Evolutionary conservation across 768 basidiomycete species (phyloP), one percentile per base, ranked within the genome.

Genomic region (Podaxis rugospora): DNA sequence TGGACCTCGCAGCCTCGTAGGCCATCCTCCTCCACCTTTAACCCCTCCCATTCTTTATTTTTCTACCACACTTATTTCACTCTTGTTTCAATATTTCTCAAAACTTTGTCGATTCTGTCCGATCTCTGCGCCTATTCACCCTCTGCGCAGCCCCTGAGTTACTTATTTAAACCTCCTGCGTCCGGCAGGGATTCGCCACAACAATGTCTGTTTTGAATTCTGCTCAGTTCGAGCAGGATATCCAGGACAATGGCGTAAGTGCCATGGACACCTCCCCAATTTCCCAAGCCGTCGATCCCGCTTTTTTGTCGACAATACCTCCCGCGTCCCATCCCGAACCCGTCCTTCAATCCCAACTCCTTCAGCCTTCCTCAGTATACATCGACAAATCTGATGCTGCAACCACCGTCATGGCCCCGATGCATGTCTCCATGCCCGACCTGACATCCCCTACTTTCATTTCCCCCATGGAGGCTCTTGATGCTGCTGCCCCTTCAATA

Each of bases 401-500:
- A 25, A 63, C 68, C 59, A 58, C 53, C 37, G 64, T 71, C 44
- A 51, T 69, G 18, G 57, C 69, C 52, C 50, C 75, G 42, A 73
- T 80, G 69, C 80, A 79, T 65, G 66, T 79, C 51, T 59, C 79
- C 42, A 69, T 77, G 52, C 50, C 78, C 53, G 75, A 80, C 57
- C 68, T 78, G 35, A 58, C 75, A 23, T 64, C 74, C 55, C 59
- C 75, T 40, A 54, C 67, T 39, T 78, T 75, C 57, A 65, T 70
- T 51, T 37, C 59, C 35, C 49, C 74, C 35, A 73, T 79, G 71
- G 76, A 78, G 37, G 62, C 66, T 18, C 63, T 71, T 40, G 66
- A 69, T 9, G 54, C 70, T 56, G 52, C 68, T 23, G 51, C 65
- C 50, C 69, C 70, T 32, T 61, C 66, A 25, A 53, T 70, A 27